phyloP scores from a whole-genome alignment of 2,329 filamentous ascomycete species.

The Thelonectria blattea region DNA sequence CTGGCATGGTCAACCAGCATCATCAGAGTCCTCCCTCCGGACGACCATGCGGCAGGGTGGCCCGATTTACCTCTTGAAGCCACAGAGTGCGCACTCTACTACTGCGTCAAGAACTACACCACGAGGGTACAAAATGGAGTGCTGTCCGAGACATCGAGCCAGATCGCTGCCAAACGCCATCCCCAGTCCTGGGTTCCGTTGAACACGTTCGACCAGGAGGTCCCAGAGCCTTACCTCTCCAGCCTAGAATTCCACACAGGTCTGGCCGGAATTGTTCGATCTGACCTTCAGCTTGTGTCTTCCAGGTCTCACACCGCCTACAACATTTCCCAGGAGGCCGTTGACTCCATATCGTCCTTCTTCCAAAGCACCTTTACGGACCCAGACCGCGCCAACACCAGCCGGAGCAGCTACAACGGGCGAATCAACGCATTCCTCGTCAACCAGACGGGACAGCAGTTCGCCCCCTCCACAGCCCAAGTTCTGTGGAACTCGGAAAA shows the following conservation, averaged over 20 bases:
- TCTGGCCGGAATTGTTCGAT: not conserved
- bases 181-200: not conserved
- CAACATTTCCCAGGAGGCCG: not conserved
- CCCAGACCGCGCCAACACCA: not conserved
- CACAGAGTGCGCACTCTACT: constrained; percentile 19
- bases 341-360: not conserved
- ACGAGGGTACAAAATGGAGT: not conserved
- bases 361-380: not conserved
- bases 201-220: not conserved
- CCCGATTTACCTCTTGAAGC: constrained; percentile 14
- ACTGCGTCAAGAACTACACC: constrained; percentile 17
- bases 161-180: not conserved
- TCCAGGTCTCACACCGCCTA: not conserved
- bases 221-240: not conserved
- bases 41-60: constrained; percentile 5
- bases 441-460: not conserved
- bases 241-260: not conserved
- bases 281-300: not conserved
- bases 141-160: not conserved
- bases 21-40: not conserved
- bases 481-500: constrained; percentile 12
- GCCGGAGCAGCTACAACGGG: constrained; percentile 1
- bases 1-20: constrained; percentile 26
- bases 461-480: constrained; percentile 1
- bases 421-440: not conserved